phyloP scores from a whole-genome alignment of 2,329 filamentous ascomycete species.

The Metarhizium humberi region DNA sequence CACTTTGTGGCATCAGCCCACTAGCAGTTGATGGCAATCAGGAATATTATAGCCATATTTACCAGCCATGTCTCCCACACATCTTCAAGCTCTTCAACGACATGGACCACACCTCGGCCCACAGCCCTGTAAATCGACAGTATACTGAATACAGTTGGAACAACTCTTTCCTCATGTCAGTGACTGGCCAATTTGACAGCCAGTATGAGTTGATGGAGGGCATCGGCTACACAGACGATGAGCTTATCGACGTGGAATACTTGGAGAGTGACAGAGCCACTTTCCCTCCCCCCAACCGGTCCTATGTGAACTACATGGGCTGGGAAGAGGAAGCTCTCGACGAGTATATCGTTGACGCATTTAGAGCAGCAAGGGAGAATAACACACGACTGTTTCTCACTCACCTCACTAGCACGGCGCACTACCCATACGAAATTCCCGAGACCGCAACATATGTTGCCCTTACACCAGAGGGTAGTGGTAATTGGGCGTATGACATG shows the following conservation, averaged over 20 bases:
- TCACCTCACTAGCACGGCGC: slow-evolving; percentile 26
- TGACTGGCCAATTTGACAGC: slow-evolving; percentile 20
- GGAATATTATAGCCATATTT: slow-evolving; percentile 30
- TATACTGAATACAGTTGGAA: slow-evolving; percentile 18
- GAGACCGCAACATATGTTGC: slow-evolving; percentile 17
- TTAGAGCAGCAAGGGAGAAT: slow-evolving; percentile 17
- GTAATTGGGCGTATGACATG: slow-evolving; percentile 6
- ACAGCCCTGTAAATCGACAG: no score
- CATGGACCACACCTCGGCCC: slow-evolving; percentile 6
- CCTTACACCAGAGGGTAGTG: slow-evolving; percentile 11
- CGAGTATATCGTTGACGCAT: slow-evolving; percentile 23
- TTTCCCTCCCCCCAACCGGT: slow-evolving; percentile 18
- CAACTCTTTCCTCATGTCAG: slow-evolving; percentile 22
- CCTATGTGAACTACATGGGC: slow-evolving; percentile 22
- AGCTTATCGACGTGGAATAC: slow-evolving; percentile 18
- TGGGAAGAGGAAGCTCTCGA: slow-evolving; percentile 19
- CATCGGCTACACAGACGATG: slow-evolving; percentile 19
- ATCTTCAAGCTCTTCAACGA: slow-evolving; percentile 22
- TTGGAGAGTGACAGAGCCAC: slow-evolving; percentile 17
- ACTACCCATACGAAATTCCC: slow-evolving; percentile 24
- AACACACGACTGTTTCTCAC: slow-evolving; percentile 24
- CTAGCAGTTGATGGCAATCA: slow-evolving; percentile 6
- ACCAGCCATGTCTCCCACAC: slow-evolving; percentile 35
- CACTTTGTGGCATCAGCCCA: slow-evolving; percentile 29
- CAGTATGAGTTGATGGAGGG: slow-evolving; percentile 19